Conservation (phyloP, 805 yeast genomes). For the Wickerhamomyces xylosicus region DNA sequence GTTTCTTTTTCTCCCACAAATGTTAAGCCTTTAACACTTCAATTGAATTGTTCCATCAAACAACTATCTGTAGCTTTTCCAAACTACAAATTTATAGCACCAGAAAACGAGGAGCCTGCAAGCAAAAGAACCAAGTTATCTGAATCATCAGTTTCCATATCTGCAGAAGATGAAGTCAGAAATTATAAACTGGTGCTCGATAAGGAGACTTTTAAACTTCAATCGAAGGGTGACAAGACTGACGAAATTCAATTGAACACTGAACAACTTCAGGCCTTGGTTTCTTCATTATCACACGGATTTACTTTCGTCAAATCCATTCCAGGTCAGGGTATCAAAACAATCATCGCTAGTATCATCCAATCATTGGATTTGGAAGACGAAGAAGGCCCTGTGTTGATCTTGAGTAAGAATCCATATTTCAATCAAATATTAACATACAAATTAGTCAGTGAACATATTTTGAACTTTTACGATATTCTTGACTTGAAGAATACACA, state of each 20-base stretch:
- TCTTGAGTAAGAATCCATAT: no score
- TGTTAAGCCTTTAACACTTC: no score
- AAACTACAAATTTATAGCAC: no score
- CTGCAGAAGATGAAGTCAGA: background rate
- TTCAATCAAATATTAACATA: background rate
- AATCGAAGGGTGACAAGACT: background rate
- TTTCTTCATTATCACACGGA: slow-evolving; percentile 24
- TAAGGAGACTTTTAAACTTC: background rate
- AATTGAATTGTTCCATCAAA: no score
- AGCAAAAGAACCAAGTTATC: no score
- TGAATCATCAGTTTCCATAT: no score
- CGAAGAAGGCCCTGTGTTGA: background rate
- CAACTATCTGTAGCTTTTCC: no score
- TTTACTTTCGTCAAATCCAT: slow-evolving; percentile 38
- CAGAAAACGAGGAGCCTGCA: no score
- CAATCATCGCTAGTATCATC: slow-evolving; percentile 13
- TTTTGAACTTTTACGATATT: background rate
- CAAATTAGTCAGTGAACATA: background rate
- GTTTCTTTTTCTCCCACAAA: no score
- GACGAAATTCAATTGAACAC: background rate
- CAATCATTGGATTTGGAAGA: background rate
- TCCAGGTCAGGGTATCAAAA: slow-evolving; percentile 44
- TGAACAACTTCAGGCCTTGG: slow-evolving; percentile 7
- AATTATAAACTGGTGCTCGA: background rate
- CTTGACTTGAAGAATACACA: background rate